Evolutionary conservation across 768 basidiomycete genomes (phyloP).

Genomic region (Russula sp.): DNA sequence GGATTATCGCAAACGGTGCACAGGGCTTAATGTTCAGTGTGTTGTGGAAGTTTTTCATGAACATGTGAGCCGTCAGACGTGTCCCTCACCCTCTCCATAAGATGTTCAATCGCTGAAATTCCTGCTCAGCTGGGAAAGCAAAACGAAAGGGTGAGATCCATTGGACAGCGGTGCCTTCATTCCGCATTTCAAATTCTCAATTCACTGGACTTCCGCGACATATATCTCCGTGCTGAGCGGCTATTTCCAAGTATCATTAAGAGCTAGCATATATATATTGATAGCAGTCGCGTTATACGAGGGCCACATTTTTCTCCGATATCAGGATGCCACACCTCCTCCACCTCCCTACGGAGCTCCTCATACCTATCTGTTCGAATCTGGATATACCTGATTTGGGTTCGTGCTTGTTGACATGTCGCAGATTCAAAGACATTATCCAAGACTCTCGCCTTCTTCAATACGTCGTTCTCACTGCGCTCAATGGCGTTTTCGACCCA

Average conservation of each 20-base stretch:
- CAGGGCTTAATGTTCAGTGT: constrained; percentile 90
- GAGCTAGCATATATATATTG: too few species aligned
- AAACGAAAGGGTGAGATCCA: neutral
- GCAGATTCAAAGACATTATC: neutral
- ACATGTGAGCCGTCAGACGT: constrained; percentile 51
- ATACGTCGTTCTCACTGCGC: neutral
- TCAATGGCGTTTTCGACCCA: constrained; percentile 1
- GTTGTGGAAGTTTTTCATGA: constrained; percentile 86
- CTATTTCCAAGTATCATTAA: too few species aligned
- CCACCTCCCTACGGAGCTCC: constrained; percentile 2
- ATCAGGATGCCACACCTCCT: neutral
- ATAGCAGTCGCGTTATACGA: too few species aligned
- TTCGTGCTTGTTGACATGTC: constrained; percentile 1
- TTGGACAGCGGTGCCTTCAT: neutral
- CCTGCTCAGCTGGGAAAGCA: constrained; percentile 7
- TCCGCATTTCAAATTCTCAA: too few species aligned
- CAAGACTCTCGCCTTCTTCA: neutral
- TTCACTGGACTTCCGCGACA: too few species aligned
- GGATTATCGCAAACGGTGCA: constrained; percentile 83
- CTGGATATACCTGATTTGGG: neutral
- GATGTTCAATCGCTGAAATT: neutral
- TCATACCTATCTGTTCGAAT: neutral
- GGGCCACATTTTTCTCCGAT: too few species aligned
- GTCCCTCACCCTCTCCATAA: neutral
- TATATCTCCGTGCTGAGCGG: too few species aligned